A percentile compares a stretch with the other conserved stretches of the same genome.
phyloP scores from a whole-genome alignment of 805 yeast genomes.

The Wickerhamomyces bovis region DNA sequence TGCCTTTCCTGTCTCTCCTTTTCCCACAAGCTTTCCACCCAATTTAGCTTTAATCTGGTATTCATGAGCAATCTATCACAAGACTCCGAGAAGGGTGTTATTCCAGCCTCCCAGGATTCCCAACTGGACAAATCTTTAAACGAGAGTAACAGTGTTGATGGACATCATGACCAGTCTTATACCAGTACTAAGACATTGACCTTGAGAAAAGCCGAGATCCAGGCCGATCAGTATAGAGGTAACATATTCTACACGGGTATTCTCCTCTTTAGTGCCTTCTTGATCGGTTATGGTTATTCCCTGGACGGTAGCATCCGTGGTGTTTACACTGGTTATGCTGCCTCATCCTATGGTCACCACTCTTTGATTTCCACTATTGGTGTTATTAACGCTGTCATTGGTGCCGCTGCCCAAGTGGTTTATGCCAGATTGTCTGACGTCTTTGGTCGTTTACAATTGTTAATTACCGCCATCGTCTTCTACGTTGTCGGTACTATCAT shows the following conservation, averaged over 20 bases:
- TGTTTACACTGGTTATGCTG: conserved; percentile 49
- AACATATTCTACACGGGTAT: conserved; percentile 27
- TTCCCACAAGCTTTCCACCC: too few relatives aligned
- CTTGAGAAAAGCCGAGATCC: conserved; percentile 43
- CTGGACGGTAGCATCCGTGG: conserved; percentile 45
- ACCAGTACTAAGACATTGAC: conserved; percentile 33
- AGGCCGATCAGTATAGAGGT: conserved; percentile 37
- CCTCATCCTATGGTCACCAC: conserved; percentile 46
- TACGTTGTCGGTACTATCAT: conserved; percentile 60
- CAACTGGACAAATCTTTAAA: neutral
- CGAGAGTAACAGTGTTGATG: neutral
- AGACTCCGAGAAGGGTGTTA: neutral
- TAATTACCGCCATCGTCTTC: conserved; percentile 43
- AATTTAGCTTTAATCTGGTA: too few relatives aligned
- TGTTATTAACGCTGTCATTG: conserved; percentile 52
- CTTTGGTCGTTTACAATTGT: conserved; percentile 57
- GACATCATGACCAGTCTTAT: neutral
- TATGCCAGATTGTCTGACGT: conserved; percentile 60
- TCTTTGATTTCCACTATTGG: conserved; percentile 54
- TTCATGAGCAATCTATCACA: neutral
- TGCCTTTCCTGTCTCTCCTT: neutral
- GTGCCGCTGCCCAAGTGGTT: conserved; percentile 61
- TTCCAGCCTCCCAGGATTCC: neutral
- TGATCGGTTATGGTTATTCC: conserved; percentile 49
- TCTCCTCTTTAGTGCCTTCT: conserved; percentile 39